phyloP scores from a whole-genome alignment of 352 stramenopile genomes.

The Elongisporangium undulatum region DNA sequence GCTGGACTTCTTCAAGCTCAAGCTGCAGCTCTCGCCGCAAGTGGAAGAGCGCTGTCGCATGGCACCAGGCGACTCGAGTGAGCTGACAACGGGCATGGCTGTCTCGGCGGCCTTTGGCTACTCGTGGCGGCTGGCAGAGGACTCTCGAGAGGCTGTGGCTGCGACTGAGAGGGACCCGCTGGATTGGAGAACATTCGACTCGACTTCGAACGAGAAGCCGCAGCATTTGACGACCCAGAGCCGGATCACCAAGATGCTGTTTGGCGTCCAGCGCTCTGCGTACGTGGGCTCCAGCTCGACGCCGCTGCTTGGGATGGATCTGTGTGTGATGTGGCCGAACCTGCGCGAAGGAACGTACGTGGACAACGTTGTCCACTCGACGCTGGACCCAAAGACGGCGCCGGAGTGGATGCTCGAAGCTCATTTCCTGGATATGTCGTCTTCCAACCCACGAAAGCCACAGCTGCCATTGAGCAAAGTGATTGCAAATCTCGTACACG shows the following conservation, averaged over 20 bases:
- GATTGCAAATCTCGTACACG: conserved; percentile 63
- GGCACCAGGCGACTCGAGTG: conserved; percentile 23
- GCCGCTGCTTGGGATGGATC: conserved; percentile 48
- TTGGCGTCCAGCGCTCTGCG: conserved; percentile 23
- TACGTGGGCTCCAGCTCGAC: conserved; percentile 28
- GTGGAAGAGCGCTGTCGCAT: conserved; percentile 59
- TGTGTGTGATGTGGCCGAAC: conserved; percentile 63
- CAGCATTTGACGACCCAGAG: conserved; percentile 7
- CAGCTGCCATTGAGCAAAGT: conserved; percentile 58
- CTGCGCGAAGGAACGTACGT: conserved; percentile 78
- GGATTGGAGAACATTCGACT: conserved; percentile 21
- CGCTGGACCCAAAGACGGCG: conserved; percentile 54
- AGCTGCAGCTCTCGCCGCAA: conserved; percentile 59
- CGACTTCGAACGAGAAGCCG: conserved; percentile 2
- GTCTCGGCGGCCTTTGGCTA: conserved; percentile 72
- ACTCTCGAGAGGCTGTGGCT: conserved; percentile 27
- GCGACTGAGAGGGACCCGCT: conserved; percentile 4
- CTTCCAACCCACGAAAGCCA: conserved; percentile 47
- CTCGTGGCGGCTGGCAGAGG: conserved; percentile 37
- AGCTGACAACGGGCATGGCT: conserved; percentile 46
- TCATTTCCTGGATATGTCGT: conserved; percentile 33
- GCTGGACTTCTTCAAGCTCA: conserved; percentile 80
- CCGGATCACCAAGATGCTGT: conserved; percentile 27
- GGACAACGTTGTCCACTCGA: conserved; percentile 83
- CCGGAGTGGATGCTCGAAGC: conserved; percentile 60